Evolutionary conservation across 805 yeast species (phyloP), one percentile per base, ranked within the genome.

Genomic region (Zygoascus bituminiphila): DNA sequence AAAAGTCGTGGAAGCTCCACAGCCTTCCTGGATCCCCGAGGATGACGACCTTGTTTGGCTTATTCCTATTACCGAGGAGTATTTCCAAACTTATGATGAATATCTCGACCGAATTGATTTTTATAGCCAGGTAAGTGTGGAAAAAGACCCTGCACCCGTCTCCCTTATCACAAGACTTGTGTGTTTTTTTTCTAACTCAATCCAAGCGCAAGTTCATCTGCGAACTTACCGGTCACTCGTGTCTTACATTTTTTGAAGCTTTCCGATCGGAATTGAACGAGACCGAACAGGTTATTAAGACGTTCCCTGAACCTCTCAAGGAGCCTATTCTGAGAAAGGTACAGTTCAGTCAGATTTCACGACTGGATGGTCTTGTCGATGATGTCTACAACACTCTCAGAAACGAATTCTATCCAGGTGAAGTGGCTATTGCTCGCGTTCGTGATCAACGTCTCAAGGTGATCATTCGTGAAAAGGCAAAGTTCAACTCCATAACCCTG

Each of bases 211-310:
- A 87, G 63, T 93, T 93, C 67, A 93, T 88, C 10, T 93, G 98
- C 69, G 98, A 93, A 66, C 84, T 91, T 44, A 87, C 97, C 0
- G 98, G 98, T 12, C 86, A 88, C 59, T 83, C 96, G 15, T 84
- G 94, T 58, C 73, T 91, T 50, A 87, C 96, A 0, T 93, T 77
- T 63, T 89, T 89, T 63, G 94, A 93, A 59, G 98, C 98, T 0
- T 72, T 78, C 41, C 78, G 79, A 47, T 80, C 84, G 51, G 98
- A 91, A 67, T 75, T 53, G 35, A 44, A 56, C 46, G 68, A 64
- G 51, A 55, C 79, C 59, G 58, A 72, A 44, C 57, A 77, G 52
- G 88, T 91, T 46, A 95, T 88, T 59, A 71, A 75, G 48, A 76
- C 78, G 59, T 93, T 93, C 63, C 98, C 98, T 4, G 94, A 91